Percentiles rank a stretch among this genome's conserved stretches.
These are phyloP conservation scores for Kodamaea sp. DNA, from an alignment of 1,139 yeast genomes.

Conservation along the genomic window DNA sequence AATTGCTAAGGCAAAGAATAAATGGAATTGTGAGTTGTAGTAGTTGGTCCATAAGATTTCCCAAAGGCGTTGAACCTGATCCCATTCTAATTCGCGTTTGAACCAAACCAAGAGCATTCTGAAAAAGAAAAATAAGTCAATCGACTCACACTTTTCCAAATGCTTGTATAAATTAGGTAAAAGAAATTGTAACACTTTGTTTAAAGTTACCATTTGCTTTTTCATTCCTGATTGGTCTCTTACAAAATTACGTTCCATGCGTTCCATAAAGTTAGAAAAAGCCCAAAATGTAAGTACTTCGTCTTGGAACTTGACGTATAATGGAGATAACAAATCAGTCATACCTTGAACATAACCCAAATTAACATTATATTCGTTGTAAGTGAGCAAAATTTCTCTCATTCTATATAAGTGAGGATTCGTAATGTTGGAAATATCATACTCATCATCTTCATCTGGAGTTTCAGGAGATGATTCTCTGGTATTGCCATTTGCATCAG, in stretches of 20 bases:
- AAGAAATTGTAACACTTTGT: constrained; percentile 83
- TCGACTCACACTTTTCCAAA: constrained; percentile 81
- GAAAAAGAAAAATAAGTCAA: constrained; percentile 88
- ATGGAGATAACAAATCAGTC: constrained; percentile 88
- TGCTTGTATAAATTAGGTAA: constrained; percentile 80
- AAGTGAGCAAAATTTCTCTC: constrained; percentile 79
- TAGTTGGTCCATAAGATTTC: constrained; percentile 88
- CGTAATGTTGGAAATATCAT: constrained; percentile 47
- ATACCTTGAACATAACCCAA: constrained; percentile 97
- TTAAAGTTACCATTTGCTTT: constrained; percentile 76
- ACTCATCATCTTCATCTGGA: constrained; percentile 49
- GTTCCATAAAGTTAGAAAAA: constrained; percentile 81
- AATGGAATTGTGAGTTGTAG: constrained; percentile 79
- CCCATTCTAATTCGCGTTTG: constrained; percentile 85
- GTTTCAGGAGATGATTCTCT: constrained; percentile 37
- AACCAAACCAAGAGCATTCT: constrained; percentile 94
- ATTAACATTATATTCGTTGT: constrained; percentile 76
- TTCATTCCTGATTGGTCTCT: constrained; percentile 93
- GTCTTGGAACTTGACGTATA: constrained; percentile 74
- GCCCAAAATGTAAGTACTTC: constrained; percentile 87
- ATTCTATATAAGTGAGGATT: constrained; percentile 68
- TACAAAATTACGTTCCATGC: constrained; percentile 92
- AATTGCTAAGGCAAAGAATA: constrained; percentile 82
- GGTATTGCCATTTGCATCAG: constrained; percentile 10
- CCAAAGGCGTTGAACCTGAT: constrained; percentile 78